Percentiles rank a stretch among this genome's conserved stretches.
Evolutionary conservation across 2,329 filamentous ascomycete species (phyloP).

Genomic region (Aspergillus alliaceus): DNA sequence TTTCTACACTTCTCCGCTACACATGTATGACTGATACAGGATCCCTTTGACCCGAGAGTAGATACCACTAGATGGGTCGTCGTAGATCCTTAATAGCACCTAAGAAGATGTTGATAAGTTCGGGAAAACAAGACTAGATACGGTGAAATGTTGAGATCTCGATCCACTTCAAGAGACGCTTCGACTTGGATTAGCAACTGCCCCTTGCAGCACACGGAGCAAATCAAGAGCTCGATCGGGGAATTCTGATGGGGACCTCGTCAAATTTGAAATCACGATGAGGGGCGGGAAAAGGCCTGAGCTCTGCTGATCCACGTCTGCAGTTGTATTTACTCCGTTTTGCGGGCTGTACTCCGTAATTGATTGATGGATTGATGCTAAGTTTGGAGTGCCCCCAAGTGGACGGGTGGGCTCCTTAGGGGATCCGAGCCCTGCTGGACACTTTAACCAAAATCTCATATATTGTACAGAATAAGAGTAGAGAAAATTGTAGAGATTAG

Average conservation of each 20-base stretch:
- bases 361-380: neutral
- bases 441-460: neutral
- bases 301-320: neutral
- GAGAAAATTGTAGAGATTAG: neutral
- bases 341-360: neutral
- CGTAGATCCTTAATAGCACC: neutral
- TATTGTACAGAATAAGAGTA: neutral
- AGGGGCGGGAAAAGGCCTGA: neutral
- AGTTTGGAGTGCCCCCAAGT: neutral
- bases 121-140: neutral
- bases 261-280: neutral
- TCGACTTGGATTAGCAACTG: neutral
- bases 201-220: neutral
- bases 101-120: neutral
- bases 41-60: neutral
- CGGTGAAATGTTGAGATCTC: neutral
- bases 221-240: neutral
- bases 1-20: neutral
- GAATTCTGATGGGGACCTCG: neutral
- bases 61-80: neutral
- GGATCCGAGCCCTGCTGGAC: neutral
- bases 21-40: neutral
- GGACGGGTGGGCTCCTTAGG: neutral
- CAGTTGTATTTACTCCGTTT: neutral
- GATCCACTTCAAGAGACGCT: neutral